Base-by-base conservation (phyloP, 768 basidiomycete species). In the Agaricus bisporus region DNA sequence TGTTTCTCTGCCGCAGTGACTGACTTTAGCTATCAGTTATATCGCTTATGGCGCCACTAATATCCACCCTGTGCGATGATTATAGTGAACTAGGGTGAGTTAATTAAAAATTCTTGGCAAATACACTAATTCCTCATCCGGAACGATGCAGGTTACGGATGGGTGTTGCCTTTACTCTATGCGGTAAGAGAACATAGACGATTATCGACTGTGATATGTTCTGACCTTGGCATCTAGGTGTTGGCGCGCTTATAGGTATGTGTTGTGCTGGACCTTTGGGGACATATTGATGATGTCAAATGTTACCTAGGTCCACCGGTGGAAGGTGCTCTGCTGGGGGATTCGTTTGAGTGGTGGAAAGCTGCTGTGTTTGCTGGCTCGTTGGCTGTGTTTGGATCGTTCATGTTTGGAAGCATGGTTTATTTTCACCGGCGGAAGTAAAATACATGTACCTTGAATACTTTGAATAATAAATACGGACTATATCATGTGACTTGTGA, bases 81-180 rank as follows among this genome's bases (percentile, higher is more conserved):
- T 25, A 42, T 7, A 37, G 46, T 11, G 55, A 56, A 39, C 32
- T 59, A 12, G 58, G 58, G 58, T 56, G 32, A 42, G 41, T 37
- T 4, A 6, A 25, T 46, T 20, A 17, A 22, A 22, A 28, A 15
- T 26, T 38, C 18, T 25, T 17, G 5, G 3, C 17, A 17, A 11
- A 14, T 28, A 28, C 47, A 14, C 14, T 9, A 20, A 6, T 5
- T 10, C 37, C 5, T 41, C 17, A 22, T 20, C 22, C n/a, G 45
- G 39, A 11, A 12, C 36, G 20, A 18, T 22, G n/a, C 39, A 48
- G 45, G 39, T 51, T 49, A 35, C 59, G 60, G 32, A 59, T 61
- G 51, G 60, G 60, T 3, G 15, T 61, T 25, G 54, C 55, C 4
- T 61, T 58, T 46, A 45, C 57, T 8, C 48, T 58, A 18, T 54